These are phyloP conservation scores for Blastobotrys buckinghamii DNA, from an alignment of 1,139 yeast genomes.

Conservation along the genomic window DNA sequence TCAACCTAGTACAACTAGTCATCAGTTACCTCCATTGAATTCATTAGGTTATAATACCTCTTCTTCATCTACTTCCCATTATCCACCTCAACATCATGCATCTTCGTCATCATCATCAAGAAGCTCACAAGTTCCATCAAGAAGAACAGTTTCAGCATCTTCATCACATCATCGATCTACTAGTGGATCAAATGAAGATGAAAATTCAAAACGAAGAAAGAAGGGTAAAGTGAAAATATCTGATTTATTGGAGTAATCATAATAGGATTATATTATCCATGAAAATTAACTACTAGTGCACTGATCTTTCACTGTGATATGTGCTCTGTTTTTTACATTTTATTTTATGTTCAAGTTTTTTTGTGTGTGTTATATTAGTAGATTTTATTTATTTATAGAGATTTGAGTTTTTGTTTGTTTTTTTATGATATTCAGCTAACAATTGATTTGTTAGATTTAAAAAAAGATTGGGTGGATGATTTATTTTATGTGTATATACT, in stretches of 20 bases:
- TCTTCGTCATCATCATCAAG: not conserved
- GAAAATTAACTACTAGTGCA: too few relatives aligned
- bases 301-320: too few relatives aligned
- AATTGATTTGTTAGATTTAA: too few relatives aligned
- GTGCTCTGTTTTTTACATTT: too few relatives aligned
- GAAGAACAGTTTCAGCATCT: not conserved
- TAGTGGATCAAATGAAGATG: not conserved
- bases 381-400: too few relatives aligned
- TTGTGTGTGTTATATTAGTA: too few relatives aligned
- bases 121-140: not conserved
- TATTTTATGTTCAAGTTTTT: too few relatives aligned
- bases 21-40: not conserved
- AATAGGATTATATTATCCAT: too few relatives aligned
- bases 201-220: not conserved
- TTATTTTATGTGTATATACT: too few relatives aligned
- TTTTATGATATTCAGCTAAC: too few relatives aligned
- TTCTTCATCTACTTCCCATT: not conserved
- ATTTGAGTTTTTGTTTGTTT: too few relatives aligned
- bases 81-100: not conserved
- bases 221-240: slow-evolving; percentile 36
- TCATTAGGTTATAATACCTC: not conserved
- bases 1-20: not conserved
- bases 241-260: slow-evolving; percentile 17
- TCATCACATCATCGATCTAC: not conserved
- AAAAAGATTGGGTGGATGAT: too few relatives aligned